These are phyloP conservation scores for Candida schatavii DNA, from an alignment of 805 yeast genomes.

Conservation along the genomic window DNA sequence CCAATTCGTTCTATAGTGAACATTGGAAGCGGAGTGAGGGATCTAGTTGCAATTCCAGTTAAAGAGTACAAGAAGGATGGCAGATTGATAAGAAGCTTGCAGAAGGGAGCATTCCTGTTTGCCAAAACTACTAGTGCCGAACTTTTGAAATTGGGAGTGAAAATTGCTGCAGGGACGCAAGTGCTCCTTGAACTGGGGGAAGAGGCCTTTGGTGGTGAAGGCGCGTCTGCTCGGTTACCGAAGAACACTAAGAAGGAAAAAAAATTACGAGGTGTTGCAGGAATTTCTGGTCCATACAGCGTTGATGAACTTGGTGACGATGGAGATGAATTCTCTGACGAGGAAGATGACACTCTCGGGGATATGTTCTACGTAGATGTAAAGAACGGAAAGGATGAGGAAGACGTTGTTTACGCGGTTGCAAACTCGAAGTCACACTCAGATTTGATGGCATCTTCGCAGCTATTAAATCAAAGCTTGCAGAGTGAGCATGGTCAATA, in stretches of 20 bases:
- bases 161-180: slow-evolving; percentile 86
- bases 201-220: slow-evolving; percentile 72
- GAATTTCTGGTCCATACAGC: too few species aligned
- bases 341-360: slow-evolving; percentile 9
- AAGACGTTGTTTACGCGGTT: slow-evolving; percentile 2
- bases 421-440: slow-evolving; percentile 6
- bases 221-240: slow-evolving; percentile 46
- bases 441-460: slow-evolving; percentile 25
- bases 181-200: slow-evolving; percentile 76
- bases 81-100: slow-evolving; percentile 61
- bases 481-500: slow-evolving; percentile 8
- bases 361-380: slow-evolving; percentile 5
- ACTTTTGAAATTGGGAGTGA: slow-evolving; percentile 75
- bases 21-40: slow-evolving; percentile 74
- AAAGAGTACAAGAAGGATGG: slow-evolving; percentile 75
- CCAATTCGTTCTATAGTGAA: slow-evolving; percentile 76
- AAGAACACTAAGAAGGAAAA: too few species aligned
- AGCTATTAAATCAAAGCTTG: slow-evolving; percentile 20
- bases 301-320: slow-evolving; percentile 1
- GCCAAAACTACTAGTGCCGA: slow-evolving; percentile 79
- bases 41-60: slow-evolving; percentile 69
- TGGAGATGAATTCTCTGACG: slow-evolving; percentile 8
- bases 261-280: too few species aligned
- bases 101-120: slow-evolving; percentile 72
- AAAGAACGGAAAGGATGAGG: slow-evolving; percentile 4